A percentile compares a stretch with the other conserved stretches of the same genome.
These are phyloP conservation scores for Penicillium pulvis DNA, from an alignment of 495 filamentous ascomycete species.

Conservation along the genomic window DNA sequence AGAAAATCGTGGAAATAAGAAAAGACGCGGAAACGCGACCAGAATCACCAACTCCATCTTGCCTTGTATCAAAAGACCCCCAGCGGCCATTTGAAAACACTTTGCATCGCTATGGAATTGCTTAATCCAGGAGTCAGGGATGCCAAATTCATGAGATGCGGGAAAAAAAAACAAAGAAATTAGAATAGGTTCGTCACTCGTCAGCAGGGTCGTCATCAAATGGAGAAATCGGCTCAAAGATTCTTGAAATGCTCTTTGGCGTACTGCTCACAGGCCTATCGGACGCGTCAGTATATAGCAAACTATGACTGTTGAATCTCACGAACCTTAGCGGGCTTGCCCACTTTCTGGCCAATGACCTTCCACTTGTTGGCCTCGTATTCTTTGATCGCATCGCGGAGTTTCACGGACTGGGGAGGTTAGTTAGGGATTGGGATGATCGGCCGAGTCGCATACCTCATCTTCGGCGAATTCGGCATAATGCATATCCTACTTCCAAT, in stretches of 20 bases:
- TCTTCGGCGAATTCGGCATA: slow-evolving; percentile 99
- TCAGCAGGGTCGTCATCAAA: slow-evolving; percentile 29
- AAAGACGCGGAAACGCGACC: slow-evolving; percentile 12
- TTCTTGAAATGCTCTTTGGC: slow-evolving; percentile 93
- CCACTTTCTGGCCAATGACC: slow-evolving; percentile 90
- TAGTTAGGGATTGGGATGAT: slow-evolving; percentile 29
- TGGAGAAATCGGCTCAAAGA: slow-evolving; percentile 22
- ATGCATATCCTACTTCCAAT: slow-evolving; percentile 79
- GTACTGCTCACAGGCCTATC: slow-evolving; percentile 94
- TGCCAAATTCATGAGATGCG: slow-evolving; percentile 41
- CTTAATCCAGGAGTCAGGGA: slow-evolving; percentile 37
- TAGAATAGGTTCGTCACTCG: slow-evolving; percentile 40
- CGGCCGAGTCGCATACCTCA: slow-evolving; percentile 61
- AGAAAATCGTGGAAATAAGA: slow-evolving; percentile 7
- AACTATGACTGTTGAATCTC: slow-evolving; percentile 14
- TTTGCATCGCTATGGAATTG: slow-evolving; percentile 37
- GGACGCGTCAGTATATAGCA: not conserved
- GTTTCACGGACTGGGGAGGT: slow-evolving; percentile 68
- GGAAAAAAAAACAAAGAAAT: slow-evolving; percentile 17
- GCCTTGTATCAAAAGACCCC: slow-evolving; percentile 28
- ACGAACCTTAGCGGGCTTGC: slow-evolving; percentile 92
- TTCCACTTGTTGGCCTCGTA: slow-evolving; percentile 99
- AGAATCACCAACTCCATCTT: slow-evolving; percentile 37
- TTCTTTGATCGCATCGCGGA: slow-evolving; percentile 94
- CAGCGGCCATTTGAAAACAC: slow-evolving; percentile 22